Evolutionary conservation across 2,329 filamentous ascomycete species (phyloP), one percentile per base, ranked within the genome.

Genomic region (Aotearoamyces nothofagi): DNA sequence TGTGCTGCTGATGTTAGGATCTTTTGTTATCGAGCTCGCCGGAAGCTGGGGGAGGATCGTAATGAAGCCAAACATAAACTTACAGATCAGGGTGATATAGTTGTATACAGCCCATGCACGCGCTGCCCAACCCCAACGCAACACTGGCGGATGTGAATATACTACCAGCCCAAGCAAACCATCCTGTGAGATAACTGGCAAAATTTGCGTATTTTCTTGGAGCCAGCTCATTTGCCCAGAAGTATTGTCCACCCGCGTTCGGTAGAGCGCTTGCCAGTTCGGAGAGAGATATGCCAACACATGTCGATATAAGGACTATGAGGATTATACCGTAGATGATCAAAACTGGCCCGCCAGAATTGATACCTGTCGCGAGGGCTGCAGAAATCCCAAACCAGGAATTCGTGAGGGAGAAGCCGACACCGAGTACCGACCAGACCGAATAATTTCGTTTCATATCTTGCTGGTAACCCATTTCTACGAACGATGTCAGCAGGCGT

Each of bases 101-200:
- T 38, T 64, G 59, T 45, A 57, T 66, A 42, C 62, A 64, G 14
- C 64, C 64, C 24, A 66, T 56, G 22, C 56, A 38, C 3, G 56
- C 62, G 38, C 53, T 54, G 4, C 55, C 61, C 29, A 65, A 46
- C 26, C 57, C 57, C 26, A 67, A 41, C 3, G 60, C 57, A 11
- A 66, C 60, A 45, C 59, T 63, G 11, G 65, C 62, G 38, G 52
- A 60, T 5, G 62, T 66, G 36, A 67, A 68, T 30, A 69, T 57
- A 13, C 56, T 54, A 10, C 62, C 63, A n/a, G 61, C 58, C 54
- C 61, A 68, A 2, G 60, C 60, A 33, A 66, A 55, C 53, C 58
- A 66, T 8, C 56, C 56, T 2, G 55, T 56, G 5, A 49, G 35
- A 34, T 56, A 58, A 20, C 50, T 53, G 29, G 55, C 33, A 20